Percentiles rank a stretch among this genome's conserved stretches.
Conservation (phyloP, 805 yeast species). For the Monosporozyma siamensis region DNA sequence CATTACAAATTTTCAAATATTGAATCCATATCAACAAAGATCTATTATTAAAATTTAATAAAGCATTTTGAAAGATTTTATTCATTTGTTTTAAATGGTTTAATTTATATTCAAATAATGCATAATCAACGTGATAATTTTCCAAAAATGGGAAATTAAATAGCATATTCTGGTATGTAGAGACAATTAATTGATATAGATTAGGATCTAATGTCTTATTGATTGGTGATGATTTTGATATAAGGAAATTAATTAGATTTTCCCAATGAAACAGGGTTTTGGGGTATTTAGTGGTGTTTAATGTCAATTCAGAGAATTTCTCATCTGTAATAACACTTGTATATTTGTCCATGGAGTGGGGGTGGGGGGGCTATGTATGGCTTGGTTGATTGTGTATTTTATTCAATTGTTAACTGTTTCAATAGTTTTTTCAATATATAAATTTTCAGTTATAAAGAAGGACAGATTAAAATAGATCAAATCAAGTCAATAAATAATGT, state of each 20-base stretch:
- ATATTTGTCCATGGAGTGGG: constrained; percentile 18
- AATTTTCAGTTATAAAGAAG: no score
- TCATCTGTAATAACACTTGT: constrained; percentile 14
- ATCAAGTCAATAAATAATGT: no score
- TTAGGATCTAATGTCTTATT: constrained; percentile 18
- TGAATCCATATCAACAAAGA: constrained; percentile 28
- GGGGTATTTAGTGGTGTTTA: constrained; percentile 22
- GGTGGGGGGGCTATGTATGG: no score
- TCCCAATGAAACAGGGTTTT: constrained; percentile 27
- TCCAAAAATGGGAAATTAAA: constrained; percentile 27
- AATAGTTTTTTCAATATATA: no score
- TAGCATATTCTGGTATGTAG: constrained; percentile 25
- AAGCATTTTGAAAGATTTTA: constrained; percentile 18
- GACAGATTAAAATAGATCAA: no score
- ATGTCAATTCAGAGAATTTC: constrained; percentile 19
- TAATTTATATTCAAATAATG: constrained; percentile 26
- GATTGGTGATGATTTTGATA: constrained; percentile 19
- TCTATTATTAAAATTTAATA: constrained; percentile 20
- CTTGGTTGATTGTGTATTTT: no score
- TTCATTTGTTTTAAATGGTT: constrained; percentile 23
- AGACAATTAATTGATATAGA: constrained; percentile 14
- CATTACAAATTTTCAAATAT: constrained; percentile 26
- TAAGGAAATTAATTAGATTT: constrained; percentile 20
- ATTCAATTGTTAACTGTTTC: no score
- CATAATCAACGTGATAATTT: constrained; percentile 29